phyloP scores from a whole-genome alignment of 2,329 filamentous ascomycete species.

The Bipolaris bicolor region DNA sequence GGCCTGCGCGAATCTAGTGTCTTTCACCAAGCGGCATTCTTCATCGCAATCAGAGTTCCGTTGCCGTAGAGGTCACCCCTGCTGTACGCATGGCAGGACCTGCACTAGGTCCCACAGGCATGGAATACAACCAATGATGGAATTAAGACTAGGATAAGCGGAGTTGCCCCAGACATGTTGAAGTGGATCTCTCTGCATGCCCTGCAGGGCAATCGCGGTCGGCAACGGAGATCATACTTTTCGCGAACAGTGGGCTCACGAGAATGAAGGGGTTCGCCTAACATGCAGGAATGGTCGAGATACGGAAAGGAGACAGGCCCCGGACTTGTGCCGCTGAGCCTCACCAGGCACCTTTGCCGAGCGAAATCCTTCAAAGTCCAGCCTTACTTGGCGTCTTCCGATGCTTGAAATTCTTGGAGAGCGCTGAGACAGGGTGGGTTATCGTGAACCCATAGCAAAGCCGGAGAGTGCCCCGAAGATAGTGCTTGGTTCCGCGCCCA shows the following conservation, averaged over 20 bases:
- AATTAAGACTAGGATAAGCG: conserved; percentile 8
- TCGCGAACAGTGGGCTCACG: conserved; percentile 4
- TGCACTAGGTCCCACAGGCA: conserved; percentile 13
- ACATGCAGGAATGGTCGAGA: conserved; percentile 4
- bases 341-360: not conserved
- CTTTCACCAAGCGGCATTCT: conserved; percentile 9
- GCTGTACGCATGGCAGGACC: conserved; percentile 3
- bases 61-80: conserved; percentile 11
- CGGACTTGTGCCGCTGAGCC: not conserved
- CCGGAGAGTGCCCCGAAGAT: conserved; percentile 7
- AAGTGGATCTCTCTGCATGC: conserved; percentile 6
- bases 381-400: not conserved
- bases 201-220: conserved; percentile 2
- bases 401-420: not conserved
- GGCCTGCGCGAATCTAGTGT: conserved; percentile 6
- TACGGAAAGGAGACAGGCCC: not conserved
- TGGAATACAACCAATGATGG: conserved; percentile 8
- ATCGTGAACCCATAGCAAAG: not conserved
- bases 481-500: conserved; percentile 1
- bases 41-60: conserved; percentile 5
- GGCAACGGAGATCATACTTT: conserved; percentile 9
- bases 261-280: conserved; percentile 7
- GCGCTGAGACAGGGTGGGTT: not conserved
- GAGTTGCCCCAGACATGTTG: conserved; percentile 8
- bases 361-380: not conserved